phyloP scores from a whole-genome alignment of 2,329 filamentous ascomycete species.

The Cladophialophora immunda region DNA sequence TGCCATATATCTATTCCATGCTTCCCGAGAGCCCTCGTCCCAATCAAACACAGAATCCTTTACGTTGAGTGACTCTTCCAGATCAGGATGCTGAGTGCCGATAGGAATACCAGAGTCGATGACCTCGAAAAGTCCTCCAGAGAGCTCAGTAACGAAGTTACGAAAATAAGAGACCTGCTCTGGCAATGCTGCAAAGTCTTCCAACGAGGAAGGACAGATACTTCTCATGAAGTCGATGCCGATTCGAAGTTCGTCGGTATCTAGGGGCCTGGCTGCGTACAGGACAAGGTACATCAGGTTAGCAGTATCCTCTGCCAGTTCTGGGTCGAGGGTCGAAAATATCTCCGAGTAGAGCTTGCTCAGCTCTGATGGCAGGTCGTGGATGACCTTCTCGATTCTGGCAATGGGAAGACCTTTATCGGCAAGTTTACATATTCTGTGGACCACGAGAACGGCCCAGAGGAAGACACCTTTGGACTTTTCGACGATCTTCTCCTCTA shows the following conservation, averaged over 20 bases:
- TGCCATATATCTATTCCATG: not conserved
- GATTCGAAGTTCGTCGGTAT: not conserved
- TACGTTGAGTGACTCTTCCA: not conserved
- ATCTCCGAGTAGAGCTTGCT: not conserved
- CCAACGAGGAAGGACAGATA: not conserved
- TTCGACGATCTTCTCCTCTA: conserved; percentile 46
- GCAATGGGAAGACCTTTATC: conserved; percentile 38
- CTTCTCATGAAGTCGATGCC: not conserved
- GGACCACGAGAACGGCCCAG: conserved; percentile 56
- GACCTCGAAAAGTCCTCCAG: conserved; percentile 13
- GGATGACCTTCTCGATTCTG: not conserved
- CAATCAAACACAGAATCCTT: not conserved
- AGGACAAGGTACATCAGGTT: not conserved
- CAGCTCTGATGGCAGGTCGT: conserved; percentile 36
- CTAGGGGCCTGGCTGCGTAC: not conserved
- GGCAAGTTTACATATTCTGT: conserved; percentile 55
- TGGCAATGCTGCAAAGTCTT: conserved; percentile 11
- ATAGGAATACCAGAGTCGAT: not conserved
- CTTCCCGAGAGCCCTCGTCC: not conserved
- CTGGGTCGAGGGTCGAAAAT: not conserved
- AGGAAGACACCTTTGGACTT: conserved; percentile 56
- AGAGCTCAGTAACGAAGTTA: conserved; percentile 2
- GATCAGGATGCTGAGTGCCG: not conserved
- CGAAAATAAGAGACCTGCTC: not conserved
- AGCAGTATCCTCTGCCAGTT: not conserved